These are phyloP conservation scores for Eimeria necatrix DNA, from an alignment of 169 alveolate genomes.

Conservation along the genomic window DNA sequence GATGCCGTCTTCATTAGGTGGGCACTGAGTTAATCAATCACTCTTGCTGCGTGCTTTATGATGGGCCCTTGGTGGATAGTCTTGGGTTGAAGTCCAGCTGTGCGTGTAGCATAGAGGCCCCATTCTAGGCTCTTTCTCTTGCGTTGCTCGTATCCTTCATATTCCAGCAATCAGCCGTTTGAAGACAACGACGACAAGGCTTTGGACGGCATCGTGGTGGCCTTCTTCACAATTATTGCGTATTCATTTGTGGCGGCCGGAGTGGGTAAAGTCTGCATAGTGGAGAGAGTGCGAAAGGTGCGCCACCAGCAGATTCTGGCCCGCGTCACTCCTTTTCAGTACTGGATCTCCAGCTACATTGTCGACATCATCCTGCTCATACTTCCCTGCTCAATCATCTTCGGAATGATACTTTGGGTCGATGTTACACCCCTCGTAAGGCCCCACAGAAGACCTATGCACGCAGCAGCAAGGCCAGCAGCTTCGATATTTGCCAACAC, in stretches of 20 bases:
- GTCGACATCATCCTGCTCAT: slow-evolving; percentile 60
- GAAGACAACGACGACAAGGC: slow-evolving; percentile 60
- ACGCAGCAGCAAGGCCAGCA: not conserved
- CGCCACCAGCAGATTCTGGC: slow-evolving; percentile 68
- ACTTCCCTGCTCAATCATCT: slow-evolving; percentile 55
- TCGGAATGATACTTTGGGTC: slow-evolving; percentile 58
- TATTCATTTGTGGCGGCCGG: slow-evolving; percentile 68
- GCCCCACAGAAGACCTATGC: not conserved
- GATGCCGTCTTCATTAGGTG: slow-evolving; percentile 55
- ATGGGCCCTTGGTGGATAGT: too few relatives aligned
- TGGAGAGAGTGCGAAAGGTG: slow-evolving; percentile 67
- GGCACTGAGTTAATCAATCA: not conserved
- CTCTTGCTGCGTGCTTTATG: not conserved
- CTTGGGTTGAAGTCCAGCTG: too few relatives aligned
- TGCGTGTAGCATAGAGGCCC: too few relatives aligned
- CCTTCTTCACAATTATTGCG: slow-evolving; percentile 59
- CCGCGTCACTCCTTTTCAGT: slow-evolving; percentile 63
- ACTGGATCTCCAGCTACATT: slow-evolving; percentile 59
- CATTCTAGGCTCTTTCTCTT: too few relatives aligned
- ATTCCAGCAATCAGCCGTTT: slow-evolving; percentile 60
- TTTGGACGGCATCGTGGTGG: slow-evolving; percentile 49
- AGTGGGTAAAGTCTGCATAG: slow-evolving; percentile 67
- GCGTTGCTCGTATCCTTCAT: too few relatives aligned
- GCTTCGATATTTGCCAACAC: too few relatives aligned
- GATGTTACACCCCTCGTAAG: slow-evolving; percentile 65